phyloP scores from a whole-genome alignment of 192 early-diverging fungal genomes.

The Entophlyctis helioformis region DNA sequence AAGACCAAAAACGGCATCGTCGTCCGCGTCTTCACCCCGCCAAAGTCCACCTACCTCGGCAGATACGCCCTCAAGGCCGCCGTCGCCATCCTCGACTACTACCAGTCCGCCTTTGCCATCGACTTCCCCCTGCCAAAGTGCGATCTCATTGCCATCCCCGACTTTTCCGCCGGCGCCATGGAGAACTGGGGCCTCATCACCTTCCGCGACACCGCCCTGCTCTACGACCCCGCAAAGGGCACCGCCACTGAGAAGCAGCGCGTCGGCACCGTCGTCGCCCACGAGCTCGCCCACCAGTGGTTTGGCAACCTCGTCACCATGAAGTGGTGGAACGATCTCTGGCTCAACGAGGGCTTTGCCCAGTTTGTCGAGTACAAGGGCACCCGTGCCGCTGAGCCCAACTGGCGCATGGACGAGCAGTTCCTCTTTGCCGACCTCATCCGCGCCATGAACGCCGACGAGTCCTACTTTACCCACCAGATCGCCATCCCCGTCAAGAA shows the following conservation, averaged over 20 bases:
- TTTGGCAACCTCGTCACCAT: slow-evolving; percentile 60
- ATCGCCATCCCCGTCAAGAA: slow-evolving; percentile 12
- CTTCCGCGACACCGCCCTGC: slow-evolving; percentile 68
- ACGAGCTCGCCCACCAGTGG: slow-evolving; percentile 69
- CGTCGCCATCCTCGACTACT: slow-evolving; percentile 58
- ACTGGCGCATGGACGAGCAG: slow-evolving; percentile 7
- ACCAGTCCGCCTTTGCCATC: slow-evolving; percentile 60
- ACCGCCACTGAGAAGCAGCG: slow-evolving; percentile 64
- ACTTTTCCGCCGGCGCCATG: slow-evolving; percentile 83
- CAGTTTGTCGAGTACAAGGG: slow-evolving; percentile 53
- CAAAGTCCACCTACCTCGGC: slow-evolving; percentile 58
- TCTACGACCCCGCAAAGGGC: slow-evolving; percentile 71
- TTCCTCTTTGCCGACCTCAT: slow-evolving; percentile 13
- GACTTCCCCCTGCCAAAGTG: slow-evolving; percentile 80
- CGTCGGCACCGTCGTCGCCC: slow-evolving; percentile 78
- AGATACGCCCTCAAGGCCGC: slow-evolving; percentile 47
- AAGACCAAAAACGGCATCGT: slow-evolving; percentile 44
- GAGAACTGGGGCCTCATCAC: slow-evolving; percentile 98
- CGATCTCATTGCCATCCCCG: slow-evolving; percentile 81
- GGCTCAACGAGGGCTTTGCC: slow-evolving; percentile 85
- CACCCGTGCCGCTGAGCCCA: slow-evolving; percentile 5
- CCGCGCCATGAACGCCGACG: slow-evolving; percentile 17
- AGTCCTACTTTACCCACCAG: slow-evolving; percentile 15
- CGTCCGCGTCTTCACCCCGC: slow-evolving; percentile 65
- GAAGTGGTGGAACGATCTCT: slow-evolving; percentile 47